A percentile compares a stretch with the other conserved stretches of the same genome.
Conservation (phyloP, 2,329 filamentous ascomycete genomes). For the Daldinia sp. region DNA sequence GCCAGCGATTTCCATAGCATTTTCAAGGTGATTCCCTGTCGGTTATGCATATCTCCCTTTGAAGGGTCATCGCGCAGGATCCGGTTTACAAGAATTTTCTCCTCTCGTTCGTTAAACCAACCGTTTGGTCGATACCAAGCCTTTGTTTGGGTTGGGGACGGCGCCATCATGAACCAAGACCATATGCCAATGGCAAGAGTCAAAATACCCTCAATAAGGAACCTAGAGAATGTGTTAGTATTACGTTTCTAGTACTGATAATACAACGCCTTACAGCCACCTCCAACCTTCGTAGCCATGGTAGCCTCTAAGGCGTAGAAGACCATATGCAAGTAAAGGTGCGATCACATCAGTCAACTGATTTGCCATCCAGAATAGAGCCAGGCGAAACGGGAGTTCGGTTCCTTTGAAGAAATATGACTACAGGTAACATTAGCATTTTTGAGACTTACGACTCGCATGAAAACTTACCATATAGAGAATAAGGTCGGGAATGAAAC, state of each 20-base stretch:
- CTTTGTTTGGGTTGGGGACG: conserved; percentile 74
- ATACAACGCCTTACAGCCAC: conserved; percentile 12
- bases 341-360: conserved; percentile 16
- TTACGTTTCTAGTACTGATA: neutral
- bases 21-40: conserved; percentile 63
- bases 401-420: conserved; percentile 24
- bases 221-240: conserved; percentile 22
- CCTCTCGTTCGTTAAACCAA: conserved; percentile 76
- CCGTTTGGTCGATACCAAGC: conserved; percentile 70
- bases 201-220: conserved; percentile 57
- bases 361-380: conserved; percentile 24
- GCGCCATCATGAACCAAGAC: conserved; percentile 72
- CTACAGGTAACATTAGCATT: neutral
- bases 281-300: conserved; percentile 25
- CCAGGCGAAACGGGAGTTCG: conserved; percentile 17
- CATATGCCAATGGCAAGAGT: conserved; percentile 61
- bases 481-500: conserved; percentile 20
- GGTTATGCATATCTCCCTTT: conserved; percentile 63
- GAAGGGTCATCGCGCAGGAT: conserved; percentile 66
- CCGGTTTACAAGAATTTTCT: conserved; percentile 76
- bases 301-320: conserved; percentile 18
- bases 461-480: conserved; percentile 10
- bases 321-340: conserved; percentile 18
- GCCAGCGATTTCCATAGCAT: conserved; percentile 62
- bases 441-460: neutral